These are phyloP conservation scores for Candida freyschussii DNA, from an alignment of 1,139 yeast genomes.

Conservation along the genomic window DNA sequence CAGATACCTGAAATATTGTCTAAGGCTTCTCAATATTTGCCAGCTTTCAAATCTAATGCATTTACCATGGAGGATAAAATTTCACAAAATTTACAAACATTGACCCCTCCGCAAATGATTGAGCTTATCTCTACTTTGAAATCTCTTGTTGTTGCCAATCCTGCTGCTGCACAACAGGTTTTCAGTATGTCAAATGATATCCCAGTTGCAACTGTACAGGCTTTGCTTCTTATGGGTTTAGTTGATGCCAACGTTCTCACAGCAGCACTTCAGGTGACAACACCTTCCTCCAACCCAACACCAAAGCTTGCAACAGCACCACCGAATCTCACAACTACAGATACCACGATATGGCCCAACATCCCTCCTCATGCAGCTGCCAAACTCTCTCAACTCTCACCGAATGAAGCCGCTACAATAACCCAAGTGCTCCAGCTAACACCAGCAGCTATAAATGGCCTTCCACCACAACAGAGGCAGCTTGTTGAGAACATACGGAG, in stretches of 20 bases:
- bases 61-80: constrained; percentile 42
- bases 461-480: constrained; percentile 57
- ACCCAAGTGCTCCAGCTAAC: constrained; percentile 59
- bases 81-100: constrained; percentile 44
- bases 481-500: constrained; percentile 57
- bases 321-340: constrained; percentile 13
- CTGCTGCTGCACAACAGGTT: constrained; percentile 48
- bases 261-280: constrained; percentile 32
- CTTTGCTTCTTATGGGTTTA: constrained; percentile 70
- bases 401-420: constrained; percentile 58
- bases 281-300: constrained; percentile 14
- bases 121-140: constrained; percentile 64
- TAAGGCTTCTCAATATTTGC: constrained; percentile 48
- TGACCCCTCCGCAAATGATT: constrained; percentile 66
- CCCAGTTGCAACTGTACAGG: constrained; percentile 66
- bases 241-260: constrained; percentile 60
- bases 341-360: constrained; percentile 39
- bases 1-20: constrained; percentile 41
- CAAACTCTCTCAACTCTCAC: constrained; percentile 43
- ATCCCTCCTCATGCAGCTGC: constrained; percentile 46
- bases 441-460: constrained; percentile 46
- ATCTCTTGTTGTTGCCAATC: constrained; percentile 41
- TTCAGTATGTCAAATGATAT: constrained; percentile 53
- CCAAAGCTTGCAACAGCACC: constrained; percentile 13
- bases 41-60: constrained; percentile 41